These are phyloP conservation scores for Soucietia sequanensis DNA, from an alignment of 805 yeast species.

Conservation along the genomic window DNA sequence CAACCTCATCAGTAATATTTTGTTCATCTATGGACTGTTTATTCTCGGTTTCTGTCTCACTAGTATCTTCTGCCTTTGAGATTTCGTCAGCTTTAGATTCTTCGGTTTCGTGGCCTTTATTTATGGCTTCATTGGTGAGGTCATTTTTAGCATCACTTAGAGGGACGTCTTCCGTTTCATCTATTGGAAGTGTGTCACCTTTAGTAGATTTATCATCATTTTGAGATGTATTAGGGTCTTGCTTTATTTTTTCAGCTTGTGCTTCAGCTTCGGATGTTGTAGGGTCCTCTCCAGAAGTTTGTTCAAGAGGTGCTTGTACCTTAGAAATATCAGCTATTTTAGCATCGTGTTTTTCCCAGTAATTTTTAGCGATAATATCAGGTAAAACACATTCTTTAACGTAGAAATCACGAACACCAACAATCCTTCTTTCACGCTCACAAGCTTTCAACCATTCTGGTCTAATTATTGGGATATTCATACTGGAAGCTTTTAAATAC, in stretches of 20 bases:
- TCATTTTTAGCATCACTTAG: conserved; percentile 1
- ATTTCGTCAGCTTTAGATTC: too few species aligned
- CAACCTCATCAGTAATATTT: too few species aligned
- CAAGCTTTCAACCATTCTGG: conserved; percentile 98
- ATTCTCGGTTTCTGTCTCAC: neutral
- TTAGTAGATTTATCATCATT: conserved; percentile 7
- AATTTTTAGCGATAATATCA: conserved; percentile 41
- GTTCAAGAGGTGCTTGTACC: conserved; percentile 1
- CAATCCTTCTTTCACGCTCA: conserved; percentile 81
- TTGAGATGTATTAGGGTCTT: conserved; percentile 8
- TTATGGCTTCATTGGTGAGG: conserved; percentile 6
- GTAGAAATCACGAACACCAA: conserved; percentile 88
- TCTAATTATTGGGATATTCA: conserved; percentile 88
- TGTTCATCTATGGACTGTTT: too few species aligned
- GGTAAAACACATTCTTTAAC: conserved; percentile 53
- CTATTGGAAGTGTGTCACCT: conserved; percentile 11
- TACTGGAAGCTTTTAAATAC: conserved; percentile 73
- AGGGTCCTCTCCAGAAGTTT: conserved; percentile 2
- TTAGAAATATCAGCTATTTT: too few species aligned
- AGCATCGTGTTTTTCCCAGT: conserved; percentile 38
- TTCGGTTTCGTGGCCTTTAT: conserved; percentile 3
- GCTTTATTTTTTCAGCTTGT: conserved; percentile 7
- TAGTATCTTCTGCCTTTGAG: conserved; percentile 13
- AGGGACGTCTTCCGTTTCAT: conserved; percentile 13
- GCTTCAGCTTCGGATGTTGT: conserved; percentile 1